Percentiles rank a stretch among this genome's conserved stretches.
phyloP scores from a whole-genome alignment of 768 basidiomycete species.

The Pulveroboletus sp. region DNA sequence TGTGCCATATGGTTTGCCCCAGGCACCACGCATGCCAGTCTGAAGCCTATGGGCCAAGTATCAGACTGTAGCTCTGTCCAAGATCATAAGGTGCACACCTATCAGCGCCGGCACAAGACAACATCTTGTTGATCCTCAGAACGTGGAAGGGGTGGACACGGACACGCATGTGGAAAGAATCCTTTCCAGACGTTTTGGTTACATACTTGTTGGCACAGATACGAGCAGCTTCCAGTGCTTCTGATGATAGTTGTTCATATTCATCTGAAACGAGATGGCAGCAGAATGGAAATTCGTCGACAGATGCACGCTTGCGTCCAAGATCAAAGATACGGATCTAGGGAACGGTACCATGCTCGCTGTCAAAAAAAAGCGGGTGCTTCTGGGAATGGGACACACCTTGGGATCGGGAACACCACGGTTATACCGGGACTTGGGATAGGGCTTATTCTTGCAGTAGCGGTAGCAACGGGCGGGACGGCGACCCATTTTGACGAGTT shows the following conservation, averaged over 20 bases:
- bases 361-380: neutral
- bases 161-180: conserved; percentile 97
- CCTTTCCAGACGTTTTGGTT: conserved; percentile 96
- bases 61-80: neutral
- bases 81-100: conserved; percentile 40
- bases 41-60: conserved; percentile 53
- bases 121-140: conserved; percentile 99
- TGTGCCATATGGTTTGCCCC: conserved; percentile 98
- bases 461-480: conserved; percentile 98
- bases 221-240: conserved; percentile 96
- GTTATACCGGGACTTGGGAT: conserved; percentile 93
- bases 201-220: conserved; percentile 99
- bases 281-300: conserved; percentile 98
- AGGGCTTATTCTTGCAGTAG: conserved; percentile 99
- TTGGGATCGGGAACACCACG: conserved; percentile 98
- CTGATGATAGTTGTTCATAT: conserved; percentile 93
- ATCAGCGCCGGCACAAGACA: conserved; percentile 99
- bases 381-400: conserved; percentile 35
- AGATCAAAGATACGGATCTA: conserved; percentile 97
- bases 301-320: conserved; percentile 91
- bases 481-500: conserved; percentile 69
- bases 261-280: conserved; percentile 96
- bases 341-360: neutral
- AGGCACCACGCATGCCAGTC: conserved; percentile 98
- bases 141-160: conserved; percentile 99